phyloP scores from a whole-genome alignment of 768 basidiomycete species.

The Cyathus striatus region DNA sequence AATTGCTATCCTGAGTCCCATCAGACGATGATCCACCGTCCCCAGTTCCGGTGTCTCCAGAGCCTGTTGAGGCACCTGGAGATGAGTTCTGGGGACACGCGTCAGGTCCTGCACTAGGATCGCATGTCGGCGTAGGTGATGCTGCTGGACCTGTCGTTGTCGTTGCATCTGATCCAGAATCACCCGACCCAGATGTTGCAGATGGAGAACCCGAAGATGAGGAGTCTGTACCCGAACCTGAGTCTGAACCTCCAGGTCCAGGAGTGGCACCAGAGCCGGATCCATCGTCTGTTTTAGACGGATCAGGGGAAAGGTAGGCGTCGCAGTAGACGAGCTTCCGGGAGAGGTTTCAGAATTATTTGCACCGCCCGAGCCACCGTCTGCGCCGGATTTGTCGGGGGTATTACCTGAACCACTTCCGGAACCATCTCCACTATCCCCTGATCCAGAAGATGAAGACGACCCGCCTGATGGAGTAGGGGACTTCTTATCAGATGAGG shows the following conservation, averaged over 20 bases:
- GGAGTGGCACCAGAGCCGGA: not conserved
- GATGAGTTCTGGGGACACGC: too few relatives aligned
- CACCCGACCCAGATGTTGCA: not conserved
- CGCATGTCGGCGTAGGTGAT: too few relatives aligned
- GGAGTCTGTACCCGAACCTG: not conserved
- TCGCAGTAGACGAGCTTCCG: not conserved
- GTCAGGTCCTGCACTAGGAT: too few relatives aligned
- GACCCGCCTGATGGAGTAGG: not conserved
- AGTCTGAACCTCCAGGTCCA: not conserved
- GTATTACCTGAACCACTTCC: not conserved
- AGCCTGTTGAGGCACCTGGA: too few relatives aligned
- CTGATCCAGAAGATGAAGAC: not conserved
- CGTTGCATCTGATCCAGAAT: too few relatives aligned
- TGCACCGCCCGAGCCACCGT: slow-evolving; percentile 1
- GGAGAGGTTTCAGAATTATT: not conserved
- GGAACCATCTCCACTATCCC: not conserved
- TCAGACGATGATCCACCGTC: too few relatives aligned
- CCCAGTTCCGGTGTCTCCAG: too few relatives aligned
- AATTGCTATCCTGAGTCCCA: too few relatives aligned
- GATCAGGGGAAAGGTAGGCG: not conserved
- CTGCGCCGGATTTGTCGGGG: slow-evolving; percentile 2
- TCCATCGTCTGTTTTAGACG: not conserved
- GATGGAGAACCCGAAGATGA: not conserved
- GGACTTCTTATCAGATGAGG: too few relatives aligned
- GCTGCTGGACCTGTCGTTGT: too few relatives aligned